A percentile compares a stretch with the other conserved stretches of the same genome.
Evolutionary conservation across 495 filamentous ascomycete genomes (phyloP).

Genomic region (Daldinia decipiens): DNA sequence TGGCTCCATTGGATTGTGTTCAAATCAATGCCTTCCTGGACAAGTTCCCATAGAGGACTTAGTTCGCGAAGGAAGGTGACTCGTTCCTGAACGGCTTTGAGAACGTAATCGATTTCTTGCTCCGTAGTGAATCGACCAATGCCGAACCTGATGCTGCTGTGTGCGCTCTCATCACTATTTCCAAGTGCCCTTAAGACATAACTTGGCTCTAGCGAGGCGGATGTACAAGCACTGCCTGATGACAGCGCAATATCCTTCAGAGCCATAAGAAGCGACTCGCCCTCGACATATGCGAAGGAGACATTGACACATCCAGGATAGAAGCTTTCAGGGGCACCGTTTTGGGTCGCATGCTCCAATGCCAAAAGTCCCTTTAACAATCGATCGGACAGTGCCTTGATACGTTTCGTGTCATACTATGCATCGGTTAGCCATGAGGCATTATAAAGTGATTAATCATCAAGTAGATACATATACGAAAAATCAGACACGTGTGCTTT

Average conservation of each 20-base stretch:
- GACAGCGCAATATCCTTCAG: conserved; percentile 97
- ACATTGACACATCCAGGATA: conserved; percentile 99
- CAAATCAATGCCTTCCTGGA: conserved; percentile 95
- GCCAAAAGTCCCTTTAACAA: conserved; percentile 81
- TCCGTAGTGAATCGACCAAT: conserved; percentile 98
- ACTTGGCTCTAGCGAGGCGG: conserved; percentile 93
- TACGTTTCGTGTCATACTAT: conserved; percentile 90
- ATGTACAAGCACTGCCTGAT: conserved; percentile 96
- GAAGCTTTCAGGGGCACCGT: conserved; percentile 82
- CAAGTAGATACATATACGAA: not conserved
- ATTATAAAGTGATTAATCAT: not conserved
- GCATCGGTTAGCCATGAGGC: conserved; percentile 41
- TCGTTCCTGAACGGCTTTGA: conserved; percentile 90
- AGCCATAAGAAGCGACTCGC: conserved; percentile 97
- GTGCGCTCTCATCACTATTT: conserved; percentile 95
- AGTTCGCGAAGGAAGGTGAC: conserved; percentile 94
- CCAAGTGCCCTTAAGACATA: conserved; percentile 95
- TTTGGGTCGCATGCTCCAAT: conserved; percentile 91
- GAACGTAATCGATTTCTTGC: conserved; percentile 93
- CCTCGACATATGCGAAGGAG: conserved; percentile 97
- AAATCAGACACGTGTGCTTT: conserved; percentile 63
- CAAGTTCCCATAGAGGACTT: conserved; percentile 96
- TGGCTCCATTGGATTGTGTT: conserved; percentile 98
- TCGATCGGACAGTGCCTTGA: conserved; percentile 82
- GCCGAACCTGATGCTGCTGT: conserved; percentile 96